Evolutionary conservation across 2,329 filamentous ascomycete genomes (phyloP), one percentile per base, ranked within the genome.

Genomic region (Diaporthe longicolla): DNA sequence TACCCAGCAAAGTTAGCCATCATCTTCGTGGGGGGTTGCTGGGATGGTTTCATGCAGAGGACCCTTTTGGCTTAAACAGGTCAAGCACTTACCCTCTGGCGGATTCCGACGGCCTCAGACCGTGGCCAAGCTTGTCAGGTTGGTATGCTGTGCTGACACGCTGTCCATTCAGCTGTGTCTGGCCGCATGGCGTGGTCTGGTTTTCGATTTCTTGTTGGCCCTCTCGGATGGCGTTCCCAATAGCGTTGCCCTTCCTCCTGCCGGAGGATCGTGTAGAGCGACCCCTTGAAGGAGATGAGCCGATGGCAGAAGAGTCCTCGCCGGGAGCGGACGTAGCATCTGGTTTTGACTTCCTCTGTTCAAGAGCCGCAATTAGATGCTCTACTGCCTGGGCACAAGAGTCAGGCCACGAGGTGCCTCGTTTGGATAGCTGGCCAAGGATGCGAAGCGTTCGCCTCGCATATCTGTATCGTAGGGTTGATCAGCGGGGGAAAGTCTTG

Each of bases 371-470:
- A 17, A 76, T 63, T 21, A 78, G 45, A 29, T 76, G 75, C 37
- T 74, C 61, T 5, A 78, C 72, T 3, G 75, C 77, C 32, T 70
- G 72, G 15, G 71, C 66, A 43, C 77, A 78, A 19, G 73, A 76
- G 32, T 74, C 72, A 10, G 77, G 76, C 77, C 77, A 77, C 26
- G 52, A 59, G 35, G 77, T 77, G 5, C 76, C 76, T 11, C 77
- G 61, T 24, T 54, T 70, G 3, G 77, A 73, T 15, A 77, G 76
- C 58, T 74, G 70, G 13, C 69, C 72, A 4, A 78, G 72, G 15
- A 77, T 76, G 2, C 63, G 58, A 26, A 75, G 63, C 21, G 76
- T 70, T 24, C 73, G 76, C 40, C 68, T 78, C 3, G 77, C 74
- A 63, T 78, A 78, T 45, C 71, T 77, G 13, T 43, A 35, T 17